Evolutionary conservation across 2,329 filamentous ascomycete species (phyloP).

Genomic region (Beauveria bassiana): DNA sequence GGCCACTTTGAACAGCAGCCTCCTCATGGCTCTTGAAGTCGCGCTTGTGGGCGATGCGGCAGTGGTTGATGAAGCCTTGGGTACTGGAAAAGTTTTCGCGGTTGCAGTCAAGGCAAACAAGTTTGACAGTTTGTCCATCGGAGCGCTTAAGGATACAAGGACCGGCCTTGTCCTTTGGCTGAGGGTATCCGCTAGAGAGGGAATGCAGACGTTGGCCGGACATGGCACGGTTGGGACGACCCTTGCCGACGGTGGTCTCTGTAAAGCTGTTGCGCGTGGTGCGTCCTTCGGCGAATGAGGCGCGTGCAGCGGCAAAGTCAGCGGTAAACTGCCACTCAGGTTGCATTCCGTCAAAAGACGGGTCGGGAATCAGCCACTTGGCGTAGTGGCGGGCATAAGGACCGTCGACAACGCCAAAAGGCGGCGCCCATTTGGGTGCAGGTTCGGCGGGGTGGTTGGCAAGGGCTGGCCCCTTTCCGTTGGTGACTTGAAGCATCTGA

Average conservation of each 20-base stretch:
- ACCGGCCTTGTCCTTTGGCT: slow-evolving; percentile 72
- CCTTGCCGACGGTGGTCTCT: slow-evolving; percentile 35
- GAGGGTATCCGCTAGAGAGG: slow-evolving; percentile 61
- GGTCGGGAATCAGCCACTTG: slow-evolving; percentile 88
- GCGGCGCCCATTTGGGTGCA: slow-evolving; percentile 69
- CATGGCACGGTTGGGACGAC: slow-evolving; percentile 40
- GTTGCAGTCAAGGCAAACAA: slow-evolving; percentile 83
- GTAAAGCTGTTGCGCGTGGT: slow-evolving; percentile 67
- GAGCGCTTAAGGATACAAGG: slow-evolving; percentile 80
- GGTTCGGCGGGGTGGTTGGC: slow-evolving; percentile 53
- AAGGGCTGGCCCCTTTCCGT: slow-evolving; percentile 66
- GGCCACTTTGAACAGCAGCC: slow-evolving; percentile 80
- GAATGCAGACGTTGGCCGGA: slow-evolving; percentile 59
- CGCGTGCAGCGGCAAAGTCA: slow-evolving; percentile 36
- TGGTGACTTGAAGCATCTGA: slow-evolving; percentile 62
- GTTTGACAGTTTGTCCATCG: slow-evolving; percentile 79
- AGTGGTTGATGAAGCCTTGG: slow-evolving; percentile 99
- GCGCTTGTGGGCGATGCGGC: slow-evolving; percentile 86
- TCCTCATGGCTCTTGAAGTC: slow-evolving; percentile 96
- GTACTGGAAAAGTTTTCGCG: slow-evolving; percentile 91
- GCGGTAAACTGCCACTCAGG: slow-evolving; percentile 36
- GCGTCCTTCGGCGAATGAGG: slow-evolving; percentile 55
- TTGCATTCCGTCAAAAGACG: slow-evolving; percentile 68
- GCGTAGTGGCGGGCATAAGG: slow-evolving; percentile 92
- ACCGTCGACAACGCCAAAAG: slow-evolving; percentile 85